Evolutionary conservation across 192 early-diverging fungal species (phyloP).

Genomic region (Mortierella claussenii): DNA sequence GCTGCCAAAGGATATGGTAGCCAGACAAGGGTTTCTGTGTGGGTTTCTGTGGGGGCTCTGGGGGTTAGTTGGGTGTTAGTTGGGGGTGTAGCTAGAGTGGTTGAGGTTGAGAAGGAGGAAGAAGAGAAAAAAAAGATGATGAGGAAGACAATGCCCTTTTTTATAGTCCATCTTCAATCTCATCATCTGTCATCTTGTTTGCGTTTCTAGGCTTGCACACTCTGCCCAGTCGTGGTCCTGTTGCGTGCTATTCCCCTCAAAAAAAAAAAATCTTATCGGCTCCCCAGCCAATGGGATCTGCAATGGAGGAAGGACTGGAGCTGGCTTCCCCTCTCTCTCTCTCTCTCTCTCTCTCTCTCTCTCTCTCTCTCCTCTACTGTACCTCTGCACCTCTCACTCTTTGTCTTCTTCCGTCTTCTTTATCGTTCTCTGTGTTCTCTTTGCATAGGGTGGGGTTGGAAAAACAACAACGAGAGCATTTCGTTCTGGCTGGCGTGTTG

Average conservation of each 20-base stretch:
- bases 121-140: slow-evolving; percentile 13
- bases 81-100: slow-evolving; percentile 11
- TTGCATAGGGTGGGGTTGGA: neutral
- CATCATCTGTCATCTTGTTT: slow-evolving; percentile 11
- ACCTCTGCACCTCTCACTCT: no score
- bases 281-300: slow-evolving; percentile 13
- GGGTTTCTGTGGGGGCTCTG: slow-evolving; percentile 3
- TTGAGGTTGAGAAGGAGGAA: slow-evolving; percentile 23
- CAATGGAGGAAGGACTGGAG: no score
- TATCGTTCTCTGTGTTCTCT: neutral
- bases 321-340: no score
- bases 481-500: no score
- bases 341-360: no score
- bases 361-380: no score
- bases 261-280: slow-evolving; percentile 14
- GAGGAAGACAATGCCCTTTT: slow-evolving; percentile 4
- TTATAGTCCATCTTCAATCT: slow-evolving; percentile 16
- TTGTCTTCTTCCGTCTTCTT: slow-evolving; percentile 4
- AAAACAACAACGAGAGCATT: no score
- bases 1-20: slow-evolving; percentile 51
- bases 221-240: no score
- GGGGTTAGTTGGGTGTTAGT: slow-evolving; percentile 1
- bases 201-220: neutral
- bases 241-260: no score
- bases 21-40: slow-evolving; percentile 36